A percentile compares a stretch with the other conserved stretches of the same genome.
These are phyloP conservation scores for Jimgerdemannia lactiflua DNA, from an alignment of 192 early-diverging fungal species.

Conservation along the genomic window DNA sequence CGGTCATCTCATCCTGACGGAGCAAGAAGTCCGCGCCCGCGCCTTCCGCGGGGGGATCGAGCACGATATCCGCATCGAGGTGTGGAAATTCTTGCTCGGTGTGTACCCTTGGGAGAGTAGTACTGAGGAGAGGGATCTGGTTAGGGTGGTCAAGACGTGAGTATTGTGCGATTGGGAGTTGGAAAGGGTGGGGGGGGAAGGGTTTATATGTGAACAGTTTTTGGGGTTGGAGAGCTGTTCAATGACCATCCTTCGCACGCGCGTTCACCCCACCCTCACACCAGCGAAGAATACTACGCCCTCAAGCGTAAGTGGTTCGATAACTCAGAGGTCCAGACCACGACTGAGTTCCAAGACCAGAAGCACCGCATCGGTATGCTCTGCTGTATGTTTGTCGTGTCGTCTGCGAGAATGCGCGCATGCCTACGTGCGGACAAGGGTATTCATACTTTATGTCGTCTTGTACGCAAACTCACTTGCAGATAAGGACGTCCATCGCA, in stretches of 20 bases:
- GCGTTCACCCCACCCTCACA: neutral
- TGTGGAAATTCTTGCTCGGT: constrained; percentile 88
- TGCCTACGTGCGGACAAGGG: no score
- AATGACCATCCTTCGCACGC: neutral
- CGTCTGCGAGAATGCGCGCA: neutral
- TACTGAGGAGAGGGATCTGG: constrained; percentile 61
- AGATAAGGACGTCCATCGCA: constrained; percentile 97
- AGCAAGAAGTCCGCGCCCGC: constrained; percentile 49
- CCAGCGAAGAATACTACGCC: constrained; percentile 59
- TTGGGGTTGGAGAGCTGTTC: neutral
- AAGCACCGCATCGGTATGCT: constrained; percentile 57
- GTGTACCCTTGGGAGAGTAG: constrained; percentile 85
- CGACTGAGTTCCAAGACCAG: constrained; percentile 67
- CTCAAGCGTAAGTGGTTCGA: constrained; percentile 67
- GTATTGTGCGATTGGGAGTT: neutral
- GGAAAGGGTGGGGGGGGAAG: neutral
- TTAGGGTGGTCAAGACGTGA: constrained; percentile 52
- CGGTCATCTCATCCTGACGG: constrained; percentile 44
- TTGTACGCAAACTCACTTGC: neutral
- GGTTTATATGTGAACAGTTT: neutral
- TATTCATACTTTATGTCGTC: no score
- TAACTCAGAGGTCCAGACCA: constrained; percentile 49
- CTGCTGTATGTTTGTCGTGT: neutral
- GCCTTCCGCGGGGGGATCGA: constrained; percentile 81
- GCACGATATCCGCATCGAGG: constrained; percentile 71